Evolutionary conservation across 1,139 yeast species (phyloP).

Genomic region (Candida smagusa): DNA sequence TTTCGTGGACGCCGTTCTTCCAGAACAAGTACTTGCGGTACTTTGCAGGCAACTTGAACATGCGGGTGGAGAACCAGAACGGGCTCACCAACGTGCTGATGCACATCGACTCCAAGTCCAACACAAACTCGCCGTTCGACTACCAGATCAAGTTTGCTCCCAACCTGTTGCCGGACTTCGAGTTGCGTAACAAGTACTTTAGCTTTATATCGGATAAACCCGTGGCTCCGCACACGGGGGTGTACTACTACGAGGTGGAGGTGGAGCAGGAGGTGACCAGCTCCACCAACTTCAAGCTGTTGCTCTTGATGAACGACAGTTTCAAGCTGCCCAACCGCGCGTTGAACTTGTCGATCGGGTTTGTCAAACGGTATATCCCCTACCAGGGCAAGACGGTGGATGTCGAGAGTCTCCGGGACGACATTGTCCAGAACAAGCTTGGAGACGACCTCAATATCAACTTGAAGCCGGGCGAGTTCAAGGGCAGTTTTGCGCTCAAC

Average conservation of each 20-base stretch:
- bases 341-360: conserved; percentile 36
- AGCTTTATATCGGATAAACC: conserved; percentile 38
- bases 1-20: conserved; percentile 40
- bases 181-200: conserved; percentile 17
- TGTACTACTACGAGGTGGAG: conserved; percentile 39
- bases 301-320: conserved; percentile 33
- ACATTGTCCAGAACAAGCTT: conserved; percentile 16
- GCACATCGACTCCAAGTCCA: conserved; percentile 9
- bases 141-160: not conserved
- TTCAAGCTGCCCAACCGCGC: conserved; percentile 34
- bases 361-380: conserved; percentile 26
- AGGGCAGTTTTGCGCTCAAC: conserved; percentile 43
- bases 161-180: conserved; percentile 1
- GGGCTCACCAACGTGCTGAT: conserved; percentile 33
- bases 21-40: conserved; percentile 21
- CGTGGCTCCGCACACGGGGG: conserved; percentile 29
- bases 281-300: conserved; percentile 30
- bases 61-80: conserved; percentile 21
- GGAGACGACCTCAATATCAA: conserved; percentile 19
- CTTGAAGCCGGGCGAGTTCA: conserved; percentile 36
- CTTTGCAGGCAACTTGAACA: conserved; percentile 20
- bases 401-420: conserved; percentile 28
- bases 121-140: not conserved
- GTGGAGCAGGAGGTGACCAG: conserved; percentile 29
- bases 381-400: conserved; percentile 17